Evolutionary conservation across 2,329 filamentous ascomycete genomes (phyloP), one percentile per base, ranked within the genome.

Genomic region (Rhynchosporium agropyri): DNA sequence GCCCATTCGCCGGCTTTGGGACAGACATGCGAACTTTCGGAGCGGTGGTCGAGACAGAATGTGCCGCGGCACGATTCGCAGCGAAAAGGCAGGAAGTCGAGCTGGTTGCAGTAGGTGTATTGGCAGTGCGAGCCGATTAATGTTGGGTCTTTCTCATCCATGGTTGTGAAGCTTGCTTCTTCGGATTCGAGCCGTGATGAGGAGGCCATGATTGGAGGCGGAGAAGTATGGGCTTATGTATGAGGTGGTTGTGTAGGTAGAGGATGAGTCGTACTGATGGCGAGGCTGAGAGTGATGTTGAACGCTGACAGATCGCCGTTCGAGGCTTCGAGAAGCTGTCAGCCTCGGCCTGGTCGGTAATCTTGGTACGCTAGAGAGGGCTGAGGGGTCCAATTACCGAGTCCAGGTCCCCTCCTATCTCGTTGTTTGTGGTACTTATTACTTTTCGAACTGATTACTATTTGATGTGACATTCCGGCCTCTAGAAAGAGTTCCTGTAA

Each of bases 11-110:
- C 86, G 1, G 78, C 79, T 57, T 84, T 80, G 58, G 78, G 70
- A 76, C 86, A 89, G 73, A 86, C 84, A 79, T 99, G 96, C 0
- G 91, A 80, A 26, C 86, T 84, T 79, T 98, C 94, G 72, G 87
- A 89, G 61, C 94, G 90, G 81, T 99, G 95, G 74, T 98, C 94
- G 69, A 96, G 89, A 76, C 96, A 99, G 80, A 88, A 99, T 15
- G 89, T 94, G 63, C 85, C 84, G 67, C 76, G 84, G 79, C 95
- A 99, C 70, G 90, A 95, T 75, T 96, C 91, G 79, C 95, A 99
- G 74, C 87, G 84, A 77, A 98, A 98, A 3, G 95, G 95, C 4
- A 99, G 86, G 77, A 99, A 98, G 78, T 98, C 95, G 65, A 98
- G 90, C 74, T 95, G 90, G 75, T 93, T 89, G 82, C 95, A 99